A percentile compares a stretch with the other conserved stretches of the same genome.
Conservation (phyloP, 768 basidiomycete species). For the Phylloporus scabripes region DNA sequence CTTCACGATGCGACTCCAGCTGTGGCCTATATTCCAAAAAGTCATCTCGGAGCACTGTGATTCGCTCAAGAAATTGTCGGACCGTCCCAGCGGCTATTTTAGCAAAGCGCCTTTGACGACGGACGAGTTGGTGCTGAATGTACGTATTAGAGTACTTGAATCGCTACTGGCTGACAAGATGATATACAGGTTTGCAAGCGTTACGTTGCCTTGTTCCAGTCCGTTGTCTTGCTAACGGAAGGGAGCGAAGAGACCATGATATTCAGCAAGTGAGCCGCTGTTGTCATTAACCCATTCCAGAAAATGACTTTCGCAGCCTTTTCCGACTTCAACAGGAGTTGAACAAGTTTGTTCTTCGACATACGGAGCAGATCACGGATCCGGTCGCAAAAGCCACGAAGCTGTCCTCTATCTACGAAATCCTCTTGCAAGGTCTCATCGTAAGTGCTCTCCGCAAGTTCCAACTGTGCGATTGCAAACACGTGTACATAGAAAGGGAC, state of each 20-base stretch:
- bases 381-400: slow-evolving; percentile 57
- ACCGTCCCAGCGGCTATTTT: slow-evolving; percentile 62
- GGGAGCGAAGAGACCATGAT: slow-evolving; percentile 95
- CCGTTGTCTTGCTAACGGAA: slow-evolving; percentile 72
- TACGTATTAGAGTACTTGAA: slow-evolving; percentile 28
- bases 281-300: neutral
- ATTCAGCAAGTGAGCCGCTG: slow-evolving; percentile 71
- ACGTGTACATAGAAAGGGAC: slow-evolving; percentile 49
- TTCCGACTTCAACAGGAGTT: slow-evolving; percentile 82
- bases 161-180: neutral
- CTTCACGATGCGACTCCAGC: slow-evolving; percentile 70
- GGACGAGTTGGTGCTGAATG: slow-evolving; percentile 60
- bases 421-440: slow-evolving; percentile 67
- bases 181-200: slow-evolving; percentile 56
- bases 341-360: slow-evolving; percentile 64
- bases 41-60: slow-evolving; percentile 81
- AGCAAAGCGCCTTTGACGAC: slow-evolving; percentile 58
- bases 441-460: slow-evolving; percentile 40
- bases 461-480: neutral
- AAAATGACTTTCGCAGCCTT: slow-evolving; percentile 45
- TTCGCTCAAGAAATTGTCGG: slow-evolving; percentile 75
- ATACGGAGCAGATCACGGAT: slow-evolving; percentile 65
- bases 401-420: slow-evolving; percentile 68
- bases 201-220: slow-evolving; percentile 78
- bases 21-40: slow-evolving; percentile 95